Evolutionary conservation across 352 stramenopile species (phyloP), one percentile per base, ranked within the genome.

Genomic region (Phytophthora colocasiae): DNA sequence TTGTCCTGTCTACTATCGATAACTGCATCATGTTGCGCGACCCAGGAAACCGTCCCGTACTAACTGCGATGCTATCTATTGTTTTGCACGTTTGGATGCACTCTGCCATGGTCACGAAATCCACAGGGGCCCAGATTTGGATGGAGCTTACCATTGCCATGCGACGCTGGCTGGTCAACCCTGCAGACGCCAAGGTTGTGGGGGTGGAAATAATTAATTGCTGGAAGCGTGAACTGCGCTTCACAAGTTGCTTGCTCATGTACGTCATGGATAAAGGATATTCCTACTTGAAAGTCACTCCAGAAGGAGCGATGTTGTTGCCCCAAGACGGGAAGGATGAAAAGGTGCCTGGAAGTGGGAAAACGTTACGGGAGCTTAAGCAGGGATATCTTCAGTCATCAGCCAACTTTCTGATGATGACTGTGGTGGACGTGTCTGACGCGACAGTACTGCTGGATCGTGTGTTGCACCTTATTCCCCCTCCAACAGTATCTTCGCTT

Each of bases 1-100:
- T 95, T 67, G 86, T 95, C 38, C 75, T 95, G 11, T 95, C 86
- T 40, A 95, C 84, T 6, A 80, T 95, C 29, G 86, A 95, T 61
- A 95, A 95, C 57, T 93, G 80, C 41, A 66, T 70, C 6, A 78
- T 90, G 24, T 56, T 95, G n/a, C 84, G 86, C 12, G 86, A 95
- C 10, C 69, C 83, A n/a, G 58, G 39, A 6, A 92, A 95, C 39
- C 56, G 70, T 1, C 57, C 75, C 0, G 85, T 95, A 7, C 66
- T 96, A 0, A 87, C 72, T 27, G 86, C 88, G 0, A 95, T 95
- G 86, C 58, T 96, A 7, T 90, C 88, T 8, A 78, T 94, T 38
- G 84, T 95, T 39, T 56, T 94, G 22, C 87, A 96, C 50, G 87
- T 94, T 22, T 96, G 86, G 86, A 96, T 96, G 77, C 88, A 96